Base-by-base conservation (phyloP, 208 protist species). In the Crithidia acanthocephali region DNA sequence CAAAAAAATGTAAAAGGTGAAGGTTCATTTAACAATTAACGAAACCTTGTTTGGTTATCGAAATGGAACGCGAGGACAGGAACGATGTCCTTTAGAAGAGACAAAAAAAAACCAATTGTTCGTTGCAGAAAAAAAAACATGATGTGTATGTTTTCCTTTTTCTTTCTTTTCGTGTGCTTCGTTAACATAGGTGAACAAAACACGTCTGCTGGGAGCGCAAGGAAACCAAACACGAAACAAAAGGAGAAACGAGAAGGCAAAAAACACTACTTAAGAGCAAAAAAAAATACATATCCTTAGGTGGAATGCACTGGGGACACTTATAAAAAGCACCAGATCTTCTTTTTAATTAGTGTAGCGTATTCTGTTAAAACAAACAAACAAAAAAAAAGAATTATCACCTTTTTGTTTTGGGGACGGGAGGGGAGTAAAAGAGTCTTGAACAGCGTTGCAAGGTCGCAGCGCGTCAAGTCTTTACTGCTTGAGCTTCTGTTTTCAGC, bases 241-340 rank as follows among this genome's bases (percentile, higher is more conserved):
- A 27, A 27, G 58, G 20, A 69, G 48, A 48, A 64, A 65, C 30
- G 33, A 68, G n/a, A 50, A 65, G 10, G 42, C 6, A 15, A 57
- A 27, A 45, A 55, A 50, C n/a, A 45, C 66, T n/a, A 50, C 23
- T 65, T 62, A 55, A 27, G 5, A n/a, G n/a, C n/a, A n/a, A 61
- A 15, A 1, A 45, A 56, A 66, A 42, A 37, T 44, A 66, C 60
- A 55, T 56, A 30, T 66, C 45, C 60, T 66, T 66, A 66, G 47
- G 30, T 66, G 60, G 60, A 66, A 66, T 66, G 60, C 32, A 44
- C 45, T 56, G 45, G 30, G 42, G n/a, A 11, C 23, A 64, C 44
- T 50, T 62, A 50, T 50, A 62, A 33, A 62, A 52, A 53, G 27
- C 59, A 27, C 25, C 40, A 37, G 32, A 32, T 56, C 23, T 65